Evolutionary conservation across 2,329 filamentous ascomycete genomes (phyloP).

Genomic region (Paraphaeosphaeria minitans): DNA sequence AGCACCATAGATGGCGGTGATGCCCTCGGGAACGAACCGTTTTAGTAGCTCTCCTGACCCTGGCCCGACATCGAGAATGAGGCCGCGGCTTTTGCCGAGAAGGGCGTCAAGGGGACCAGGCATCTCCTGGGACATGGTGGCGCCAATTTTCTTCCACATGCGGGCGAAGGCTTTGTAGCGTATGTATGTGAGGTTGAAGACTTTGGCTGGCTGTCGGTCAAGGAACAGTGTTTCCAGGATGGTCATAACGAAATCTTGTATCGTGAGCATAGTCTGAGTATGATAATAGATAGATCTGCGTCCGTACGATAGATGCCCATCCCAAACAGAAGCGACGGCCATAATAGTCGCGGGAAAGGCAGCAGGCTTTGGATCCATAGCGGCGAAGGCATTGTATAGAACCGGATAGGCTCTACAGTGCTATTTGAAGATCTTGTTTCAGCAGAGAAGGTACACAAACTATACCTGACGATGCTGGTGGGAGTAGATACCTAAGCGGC

Average conservation of each 20-base stretch:
- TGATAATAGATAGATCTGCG: neutral
- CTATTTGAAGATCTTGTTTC: neutral
- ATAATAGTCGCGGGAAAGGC: slow-evolving; percentile 27
- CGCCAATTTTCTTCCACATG: slow-evolving; percentile 44
- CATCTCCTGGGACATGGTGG: slow-evolving; percentile 45
- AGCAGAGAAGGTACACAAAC: neutral
- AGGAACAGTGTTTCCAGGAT: slow-evolving; percentile 37
- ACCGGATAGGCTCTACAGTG: neutral
- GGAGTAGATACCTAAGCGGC: neutral
- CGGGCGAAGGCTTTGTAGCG: slow-evolving; percentile 43
- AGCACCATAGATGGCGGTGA: slow-evolving; percentile 58
- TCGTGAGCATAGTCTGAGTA: neutral
- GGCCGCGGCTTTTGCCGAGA: slow-evolving; percentile 34
- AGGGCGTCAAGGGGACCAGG: slow-evolving; percentile 37
- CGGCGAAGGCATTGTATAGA: slow-evolving; percentile 12
- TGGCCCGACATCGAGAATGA: slow-evolving; percentile 52
- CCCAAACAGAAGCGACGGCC: slow-evolving; percentile 34
- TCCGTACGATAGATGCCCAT: slow-evolving; percentile 36
- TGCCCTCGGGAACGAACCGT: slow-evolving; percentile 50
- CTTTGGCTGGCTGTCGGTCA: slow-evolving; percentile 31
- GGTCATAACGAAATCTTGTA: slow-evolving; percentile 43
- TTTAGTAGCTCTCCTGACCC: slow-evolving; percentile 59
- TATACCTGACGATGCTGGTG: neutral
- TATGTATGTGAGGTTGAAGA: slow-evolving; percentile 37
- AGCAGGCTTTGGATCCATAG: slow-evolving; percentile 25